Base-by-base conservation (phyloP, 1,284 basidiomycete genomes). In the Fomitopsis betulina region DNA sequence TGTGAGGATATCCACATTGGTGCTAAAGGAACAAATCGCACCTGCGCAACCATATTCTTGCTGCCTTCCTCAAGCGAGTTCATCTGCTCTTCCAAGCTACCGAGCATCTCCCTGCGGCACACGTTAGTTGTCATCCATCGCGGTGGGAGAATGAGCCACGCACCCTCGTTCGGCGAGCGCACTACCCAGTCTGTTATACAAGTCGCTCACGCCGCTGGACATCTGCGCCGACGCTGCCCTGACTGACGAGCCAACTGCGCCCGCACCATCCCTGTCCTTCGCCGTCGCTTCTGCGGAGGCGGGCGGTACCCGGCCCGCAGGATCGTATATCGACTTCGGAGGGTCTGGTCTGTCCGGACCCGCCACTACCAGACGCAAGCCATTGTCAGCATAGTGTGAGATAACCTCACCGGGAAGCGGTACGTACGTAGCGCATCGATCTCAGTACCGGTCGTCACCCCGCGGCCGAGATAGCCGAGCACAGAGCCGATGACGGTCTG, bases 151-250 rank as follows among this genome's bases (percentile, higher is more conserved):
- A 17, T 21, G 38, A 10, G 17, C 9, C n/a, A 67, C 76, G 58
- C 58, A 87, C 86, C 87, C 86, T 72, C 87, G 73, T 68, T 90
- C 86, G 21, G 74, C 73, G 56, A 88, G 65, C 2, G 85, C 85
- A 17, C 80, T 76, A 6, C 79, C 76, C 21, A 90, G 71, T 45
- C 80, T 67, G 39, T 66, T 68, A 58, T 77, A 79, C 47, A 79
- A 68, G 51, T 75, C 76, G 63, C 80, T 80, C 7, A 82, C 62
- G 52, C 69, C 79, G 19, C 73, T 71, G 3, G 69, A 62, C 61
- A 65, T 60, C 9, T 61, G 62, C 5, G 65, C 68, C 12, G 66
- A 63, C 21, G 66, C 62, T 7, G 66, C 62, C 5, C 59, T 61
- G 2, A 58, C 53, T 13, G 58, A 53, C 23, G 58, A 21, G 23